Evolutionary conservation across 2,329 filamentous ascomycete genomes (phyloP).

Genomic region (Colletotrichum cuscutae): DNA sequence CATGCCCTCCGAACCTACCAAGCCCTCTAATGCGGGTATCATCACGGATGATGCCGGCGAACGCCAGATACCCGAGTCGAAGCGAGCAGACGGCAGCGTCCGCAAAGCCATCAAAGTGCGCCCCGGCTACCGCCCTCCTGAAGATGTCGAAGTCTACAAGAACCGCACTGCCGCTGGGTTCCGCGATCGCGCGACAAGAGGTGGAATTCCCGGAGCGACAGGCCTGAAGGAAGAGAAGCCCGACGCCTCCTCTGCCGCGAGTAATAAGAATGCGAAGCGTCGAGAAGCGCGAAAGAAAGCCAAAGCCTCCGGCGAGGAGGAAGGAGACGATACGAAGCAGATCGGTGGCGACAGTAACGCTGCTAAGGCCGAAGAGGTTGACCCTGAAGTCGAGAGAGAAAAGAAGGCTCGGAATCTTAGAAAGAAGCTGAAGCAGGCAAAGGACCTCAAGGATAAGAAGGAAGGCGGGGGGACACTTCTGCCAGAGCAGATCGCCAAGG

Average conservation of each 20-base stretch:
- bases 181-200: slow-evolving; percentile 76
- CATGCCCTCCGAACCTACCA: slow-evolving; percentile 48
- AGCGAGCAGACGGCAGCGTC: slow-evolving; percentile 88
- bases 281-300: slow-evolving; percentile 66
- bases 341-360: slow-evolving; percentile 40
- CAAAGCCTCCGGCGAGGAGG: slow-evolving; percentile 66
- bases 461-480: slow-evolving; percentile 84
- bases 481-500: slow-evolving; percentile 96
- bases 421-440: slow-evolving; percentile 95
- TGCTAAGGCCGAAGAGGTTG: slow-evolving; percentile 55
- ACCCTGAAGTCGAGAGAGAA: slow-evolving; percentile 82
- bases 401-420: slow-evolving; percentile 92
- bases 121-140: slow-evolving; percentile 91
- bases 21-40: slow-evolving; percentile 75
- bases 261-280: slow-evolving; percentile 89
- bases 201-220: slow-evolving; percentile 77
- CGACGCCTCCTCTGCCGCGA: slow-evolving; percentile 57
- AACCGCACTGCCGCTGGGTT: slow-evolving; percentile 89
- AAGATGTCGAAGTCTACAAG: slow-evolving; percentile 96
- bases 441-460: slow-evolving; percentile 90
- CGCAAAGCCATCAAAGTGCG: slow-evolving; percentile 94
- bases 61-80: slow-evolving; percentile 88
- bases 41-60: slow-evolving; percentile 81
- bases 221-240: slow-evolving; percentile 62
- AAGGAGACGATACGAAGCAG: slow-evolving; percentile 49